Conservation (phyloP, 2,329 filamentous ascomycete genomes). For the Alternaria triticimaculans region DNA sequence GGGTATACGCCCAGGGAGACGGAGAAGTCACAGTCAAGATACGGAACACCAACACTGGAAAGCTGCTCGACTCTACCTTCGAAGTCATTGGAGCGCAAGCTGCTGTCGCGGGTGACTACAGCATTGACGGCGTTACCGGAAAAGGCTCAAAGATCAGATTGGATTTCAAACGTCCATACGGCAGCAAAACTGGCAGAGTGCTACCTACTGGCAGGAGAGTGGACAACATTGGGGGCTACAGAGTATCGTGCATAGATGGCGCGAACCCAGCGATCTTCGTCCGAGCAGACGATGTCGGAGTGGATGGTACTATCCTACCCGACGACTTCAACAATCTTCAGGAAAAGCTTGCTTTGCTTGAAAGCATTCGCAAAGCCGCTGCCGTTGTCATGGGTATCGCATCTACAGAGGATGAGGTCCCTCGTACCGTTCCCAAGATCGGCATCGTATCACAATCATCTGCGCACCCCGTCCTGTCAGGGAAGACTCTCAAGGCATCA, state of each 20-base stretch:
- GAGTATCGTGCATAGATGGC: conserved; percentile 67
- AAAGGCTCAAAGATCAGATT: conserved; percentile 64
- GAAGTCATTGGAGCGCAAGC: conserved; percentile 58
- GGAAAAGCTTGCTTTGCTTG: conserved; percentile 58
- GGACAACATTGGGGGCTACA: conserved; percentile 59
- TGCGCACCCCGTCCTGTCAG: conserved; percentile 50
- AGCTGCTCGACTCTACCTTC: conserved; percentile 67
- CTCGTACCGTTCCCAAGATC: conserved; percentile 69
- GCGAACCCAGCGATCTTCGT: conserved; percentile 71
- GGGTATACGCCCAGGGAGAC: conserved; percentile 34
- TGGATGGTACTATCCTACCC: conserved; percentile 61
- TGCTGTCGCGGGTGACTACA: conserved; percentile 60
- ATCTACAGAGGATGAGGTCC: conserved; percentile 51
- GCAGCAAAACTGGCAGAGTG: conserved; percentile 67
- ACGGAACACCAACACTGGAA: conserved; percentile 74
- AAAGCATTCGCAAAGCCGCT: conserved; percentile 64
- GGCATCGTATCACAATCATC: conserved; percentile 58
- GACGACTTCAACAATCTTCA: conserved; percentile 61
- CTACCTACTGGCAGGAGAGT: conserved; percentile 65
- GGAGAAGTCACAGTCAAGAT: conserved; percentile 62
- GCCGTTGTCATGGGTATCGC: conserved; percentile 68
- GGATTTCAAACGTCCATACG: conserved; percentile 67
- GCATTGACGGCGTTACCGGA: conserved; percentile 70
- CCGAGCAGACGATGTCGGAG: conserved; percentile 59
- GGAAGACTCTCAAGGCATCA: conserved; percentile 41